Percentiles rank a stretch among this genome's conserved stretches.
Evolutionary conservation across 2,329 filamentous ascomycete species (phyloP).

Genomic region (Talaromyces sp.): DNA sequence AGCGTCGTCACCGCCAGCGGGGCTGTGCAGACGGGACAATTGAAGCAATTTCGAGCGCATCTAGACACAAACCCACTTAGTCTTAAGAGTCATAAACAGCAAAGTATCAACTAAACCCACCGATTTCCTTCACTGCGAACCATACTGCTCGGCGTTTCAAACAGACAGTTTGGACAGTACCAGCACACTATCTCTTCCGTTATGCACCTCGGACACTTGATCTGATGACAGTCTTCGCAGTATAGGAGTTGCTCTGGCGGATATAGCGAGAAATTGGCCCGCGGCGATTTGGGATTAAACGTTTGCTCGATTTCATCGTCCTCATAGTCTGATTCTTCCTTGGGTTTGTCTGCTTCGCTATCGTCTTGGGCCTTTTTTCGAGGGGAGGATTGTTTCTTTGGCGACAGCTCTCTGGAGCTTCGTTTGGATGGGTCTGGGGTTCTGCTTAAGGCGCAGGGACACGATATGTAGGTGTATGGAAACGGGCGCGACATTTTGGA

Average conservation of each 20-base stretch:
- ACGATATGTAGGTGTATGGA: conserved; percentile 61
- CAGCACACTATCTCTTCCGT: conserved; percentile 91
- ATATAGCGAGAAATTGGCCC: conserved; percentile 87
- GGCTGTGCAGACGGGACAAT: conserved; percentile 83
- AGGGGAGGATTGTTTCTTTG: conserved; percentile 23
- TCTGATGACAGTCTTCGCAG: conserved; percentile 96
- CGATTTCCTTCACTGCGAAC: conserved; percentile 90
- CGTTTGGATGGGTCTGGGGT: conserved; percentile 33
- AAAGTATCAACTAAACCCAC: conserved; percentile 39
- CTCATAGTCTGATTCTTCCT: conserved; percentile 40
- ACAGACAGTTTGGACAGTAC: conserved; percentile 92
- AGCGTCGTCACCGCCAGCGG: conserved; percentile 70
- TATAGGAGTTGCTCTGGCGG: conserved; percentile 91
- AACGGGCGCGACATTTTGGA: conserved; percentile 51
- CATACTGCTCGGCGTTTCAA: conserved; percentile 90
- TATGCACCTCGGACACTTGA: conserved; percentile 87
- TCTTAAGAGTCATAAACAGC: neutral
- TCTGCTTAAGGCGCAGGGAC: conserved; percentile 54
- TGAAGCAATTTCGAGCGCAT: conserved; percentile 91
- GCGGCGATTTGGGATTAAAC: conserved; percentile 79
- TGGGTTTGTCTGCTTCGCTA: conserved; percentile 20
- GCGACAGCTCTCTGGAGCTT: conserved; percentile 31
- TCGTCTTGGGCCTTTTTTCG: conserved; percentile 12
- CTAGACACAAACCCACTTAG: conserved; percentile 41
- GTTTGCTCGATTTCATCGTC: conserved; percentile 59